Conservation (phyloP, 2,329 filamentous ascomycete genomes). For the Calonectria hongkongensis region DNA sequence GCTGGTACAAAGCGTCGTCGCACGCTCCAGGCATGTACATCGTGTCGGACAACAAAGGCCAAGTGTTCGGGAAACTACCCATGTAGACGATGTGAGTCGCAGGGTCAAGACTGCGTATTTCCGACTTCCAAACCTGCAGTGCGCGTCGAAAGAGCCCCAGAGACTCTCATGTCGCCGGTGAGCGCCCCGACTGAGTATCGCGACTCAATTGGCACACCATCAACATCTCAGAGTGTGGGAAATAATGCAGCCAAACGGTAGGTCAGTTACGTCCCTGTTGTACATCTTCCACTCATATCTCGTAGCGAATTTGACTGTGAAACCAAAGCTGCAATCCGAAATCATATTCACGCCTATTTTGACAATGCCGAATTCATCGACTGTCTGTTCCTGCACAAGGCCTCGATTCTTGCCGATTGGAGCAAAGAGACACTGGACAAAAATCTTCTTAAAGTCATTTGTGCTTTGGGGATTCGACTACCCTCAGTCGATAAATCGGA, state of each 20-base stretch:
- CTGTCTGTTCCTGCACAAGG: constrained; percentile 50
- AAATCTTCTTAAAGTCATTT: constrained; percentile 48
- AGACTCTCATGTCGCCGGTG: constrained; percentile 36
- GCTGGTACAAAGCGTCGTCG: constrained; percentile 55
- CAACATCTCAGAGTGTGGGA: background rate
- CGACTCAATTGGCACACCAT: background rate
- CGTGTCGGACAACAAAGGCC: constrained; percentile 60
- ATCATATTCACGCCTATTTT: constrained; percentile 52
- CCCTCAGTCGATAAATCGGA: background rate
- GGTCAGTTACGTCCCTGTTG: accelerated
- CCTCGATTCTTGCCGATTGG: constrained; percentile 52
- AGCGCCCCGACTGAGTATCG: constrained; percentile 18
- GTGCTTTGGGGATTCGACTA: constrained; percentile 40
- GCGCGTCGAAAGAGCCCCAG: background rate
- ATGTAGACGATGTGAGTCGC: constrained; percentile 56
- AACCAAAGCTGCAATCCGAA: constrained; percentile 13
- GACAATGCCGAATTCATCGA: constrained; percentile 42
- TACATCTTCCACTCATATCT: background rate
- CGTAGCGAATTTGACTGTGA: constrained; percentile 43
- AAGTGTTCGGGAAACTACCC: constrained; percentile 60
- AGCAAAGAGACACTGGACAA: constrained; percentile 46
- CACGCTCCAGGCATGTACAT: constrained; percentile 54
- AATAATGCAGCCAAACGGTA: constrained; percentile 24
- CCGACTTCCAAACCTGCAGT: background rate
- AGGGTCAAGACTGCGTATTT: constrained; percentile 37